Percentiles rank a stretch among this genome's conserved stretches.
phyloP scores from a whole-genome alignment of 805 yeast genomes.

The Pichia kluyveri region DNA sequence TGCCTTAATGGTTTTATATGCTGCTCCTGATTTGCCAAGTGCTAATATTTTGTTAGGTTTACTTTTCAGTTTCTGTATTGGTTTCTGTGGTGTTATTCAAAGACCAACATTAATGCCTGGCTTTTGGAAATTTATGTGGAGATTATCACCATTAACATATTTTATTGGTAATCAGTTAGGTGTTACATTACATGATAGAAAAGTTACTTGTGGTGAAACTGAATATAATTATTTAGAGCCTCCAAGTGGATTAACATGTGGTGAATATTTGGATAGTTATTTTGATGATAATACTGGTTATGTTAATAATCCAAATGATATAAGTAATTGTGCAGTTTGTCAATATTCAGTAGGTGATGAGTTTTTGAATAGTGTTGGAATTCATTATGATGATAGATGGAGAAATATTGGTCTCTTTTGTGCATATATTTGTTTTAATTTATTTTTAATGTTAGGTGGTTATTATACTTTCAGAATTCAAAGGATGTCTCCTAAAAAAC shows the following conservation, averaged over 20 bases:
- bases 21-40: constrained; percentile 56
- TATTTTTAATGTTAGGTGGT: constrained; percentile 28
- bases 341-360: constrained; percentile 36
- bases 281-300: constrained; percentile 45
- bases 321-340: constrained; percentile 43
- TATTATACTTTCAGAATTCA: constrained; percentile 29
- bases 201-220: constrained; percentile 36
- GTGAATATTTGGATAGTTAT: constrained; percentile 34
- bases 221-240: constrained; percentile 47
- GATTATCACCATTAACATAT: constrained; percentile 65
- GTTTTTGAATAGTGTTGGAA: constrained; percentile 33
- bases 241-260: constrained; percentile 58
- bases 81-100: constrained; percentile 66
- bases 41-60: constrained; percentile 54
- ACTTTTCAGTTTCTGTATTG: constrained; percentile 45
- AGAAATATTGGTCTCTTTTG: constrained; percentile 57
- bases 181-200: constrained; percentile 38
- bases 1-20: constrained; percentile 45
- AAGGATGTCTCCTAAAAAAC: constrained; percentile 1
- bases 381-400: constrained; percentile 44
- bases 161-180: constrained; percentile 47
- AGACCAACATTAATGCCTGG: constrained; percentile 54
- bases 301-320: constrained; percentile 41
- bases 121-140: constrained; percentile 81
- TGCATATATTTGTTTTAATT: constrained; percentile 47